Evolutionary conservation across 768 basidiomycete species (phyloP), one percentile per base, ranked within the genome.

Genomic region (Suillus spraguei): DNA sequence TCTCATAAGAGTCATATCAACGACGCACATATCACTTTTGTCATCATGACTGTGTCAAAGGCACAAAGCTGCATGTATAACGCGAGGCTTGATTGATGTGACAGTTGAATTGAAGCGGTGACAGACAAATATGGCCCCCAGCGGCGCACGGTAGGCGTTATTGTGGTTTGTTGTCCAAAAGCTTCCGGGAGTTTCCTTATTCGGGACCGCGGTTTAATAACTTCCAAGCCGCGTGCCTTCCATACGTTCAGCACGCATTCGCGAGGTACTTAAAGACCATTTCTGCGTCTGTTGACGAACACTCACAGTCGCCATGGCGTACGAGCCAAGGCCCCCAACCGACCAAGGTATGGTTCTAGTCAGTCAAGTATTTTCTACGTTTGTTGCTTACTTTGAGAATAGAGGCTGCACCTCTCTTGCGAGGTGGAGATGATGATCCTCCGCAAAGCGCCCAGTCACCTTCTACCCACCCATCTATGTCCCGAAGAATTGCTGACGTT

Each of bases 391-490:
- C 59, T 24, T 53, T 28, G 36, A 33, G 60, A 66, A 16, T 72
- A 92, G 91, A 92, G 75, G 73, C 83, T 33, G 87, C 88, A 4
- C 86, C 90, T 42, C 79, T 93, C 54, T 75, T 93, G 28, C 80
- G 80, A 64, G 81, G 85, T 70, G 73, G 80, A 47, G 76, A 81
- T 60, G 76, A 73, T 35, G 71, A 68, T 52, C 71, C 69, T 54
- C 67, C 65, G 39, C 68, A 67, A n/a, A 63, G 64, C 55, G 56
- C 13, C 66, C 68, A 24, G 73, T 67, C 47, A 64, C 80, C 49
- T 77, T 86, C 72, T 1, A 65, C 84, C 78, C 69, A 65, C 16
- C 76, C 66, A 50, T 66, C 75, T 17, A 28, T 69, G 8, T 52
- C 69, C 10, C 70, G 71, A 24, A 70, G 72, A 47, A 70, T 90